Evolutionary conservation across 495 filamentous ascomycete species (phyloP).

Genomic region (Extremus antarcticus): DNA sequence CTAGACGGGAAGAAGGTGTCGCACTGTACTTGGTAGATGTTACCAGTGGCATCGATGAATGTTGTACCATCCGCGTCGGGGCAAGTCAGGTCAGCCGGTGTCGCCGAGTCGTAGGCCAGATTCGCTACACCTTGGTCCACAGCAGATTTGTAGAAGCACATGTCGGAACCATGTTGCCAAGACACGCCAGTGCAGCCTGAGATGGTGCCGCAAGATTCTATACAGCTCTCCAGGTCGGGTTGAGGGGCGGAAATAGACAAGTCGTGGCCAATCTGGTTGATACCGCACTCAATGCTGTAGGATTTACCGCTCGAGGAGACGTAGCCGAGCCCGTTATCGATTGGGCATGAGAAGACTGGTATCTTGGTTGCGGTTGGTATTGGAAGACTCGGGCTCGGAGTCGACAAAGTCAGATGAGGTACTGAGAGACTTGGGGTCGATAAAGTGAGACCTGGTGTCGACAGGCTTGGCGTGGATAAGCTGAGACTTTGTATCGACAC

Average conservation of each 20-base stretch:
- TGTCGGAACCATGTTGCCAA: not conserved
- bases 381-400: not conserved
- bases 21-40: slow-evolving; percentile 8
- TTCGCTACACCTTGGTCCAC: not conserved
- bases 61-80: slow-evolving; percentile 2
- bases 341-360: slow-evolving; percentile 5
- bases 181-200: slow-evolving; percentile 2
- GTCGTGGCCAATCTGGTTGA: slow-evolving; percentile 3
- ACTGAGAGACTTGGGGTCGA: not conserved
- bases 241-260: not conserved
- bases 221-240: slow-evolving; percentile 3
- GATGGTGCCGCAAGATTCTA: slow-evolving; percentile 1
- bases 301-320: slow-evolving; percentile 1
- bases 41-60: slow-evolving; percentile 1
- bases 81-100: slow-evolving; percentile 3
- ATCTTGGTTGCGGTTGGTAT: slow-evolving; percentile 1
- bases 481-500: not conserved
- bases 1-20: slow-evolving; percentile 4
- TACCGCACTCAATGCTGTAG: slow-evolving; percentile 1
- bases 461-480: not conserved
- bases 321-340: slow-evolving; percentile 2
- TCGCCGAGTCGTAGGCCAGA: slow-evolving; percentile 1
- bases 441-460: not conserved
- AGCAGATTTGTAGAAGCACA: slow-evolving; percentile 7
- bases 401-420: not conserved